Evolutionary conservation across 2,329 filamentous ascomycete species (phyloP).

Genomic region (Xylaria sp.): DNA sequence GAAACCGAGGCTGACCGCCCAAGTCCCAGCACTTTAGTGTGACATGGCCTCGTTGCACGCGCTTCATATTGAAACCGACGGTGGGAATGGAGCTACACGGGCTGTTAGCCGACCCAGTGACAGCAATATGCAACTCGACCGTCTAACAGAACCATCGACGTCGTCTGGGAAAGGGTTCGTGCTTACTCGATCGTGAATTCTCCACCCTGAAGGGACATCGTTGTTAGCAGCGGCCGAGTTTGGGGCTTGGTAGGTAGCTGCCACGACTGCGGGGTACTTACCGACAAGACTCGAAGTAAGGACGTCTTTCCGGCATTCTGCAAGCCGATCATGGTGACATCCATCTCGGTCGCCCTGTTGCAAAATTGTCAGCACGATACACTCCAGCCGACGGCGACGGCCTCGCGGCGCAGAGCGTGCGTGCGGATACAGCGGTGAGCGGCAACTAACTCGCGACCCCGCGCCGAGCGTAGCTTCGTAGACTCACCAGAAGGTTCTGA

Average conservation of each 20-base stretch:
- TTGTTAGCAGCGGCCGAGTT: slow-evolving; percentile 22
- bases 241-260: slow-evolving; percentile 7
- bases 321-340: slow-evolving; percentile 97
- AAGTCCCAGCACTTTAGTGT: slow-evolving; percentile 99
- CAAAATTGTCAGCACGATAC: slow-evolving; percentile 22
- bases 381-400: slow-evolving; percentile 10
- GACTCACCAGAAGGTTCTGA: slow-evolving; percentile 94
- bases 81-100: slow-evolving; percentile 88
- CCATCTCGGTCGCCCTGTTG: slow-evolving; percentile 96
- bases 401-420: slow-evolving; percentile 21
- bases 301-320: slow-evolving; percentile 99
- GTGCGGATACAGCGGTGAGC: slow-evolving; percentile 31
- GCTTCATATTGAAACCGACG: slow-evolving; percentile 99
- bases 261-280: slow-evolving; percentile 54
- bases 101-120: slow-evolving; percentile 40
- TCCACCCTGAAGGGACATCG: slow-evolving; percentile 68
- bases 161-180: slow-evolving; percentile 20
- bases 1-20: slow-evolving; percentile 93
- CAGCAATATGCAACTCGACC: slow-evolving; percentile 23
- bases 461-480: slow-evolving; percentile 30
- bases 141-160: slow-evolving; percentile 23
- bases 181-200: slow-evolving; percentile 99
- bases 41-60: slow-evolving; percentile 96
- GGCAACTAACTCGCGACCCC: slow-evolving; percentile 31
- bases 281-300: slow-evolving; percentile 87